Percentiles rank a stretch among this genome's conserved stretches.
phyloP scores from a whole-genome alignment of 345 rosid genomes.

The Citrus hindsii region DNA sequence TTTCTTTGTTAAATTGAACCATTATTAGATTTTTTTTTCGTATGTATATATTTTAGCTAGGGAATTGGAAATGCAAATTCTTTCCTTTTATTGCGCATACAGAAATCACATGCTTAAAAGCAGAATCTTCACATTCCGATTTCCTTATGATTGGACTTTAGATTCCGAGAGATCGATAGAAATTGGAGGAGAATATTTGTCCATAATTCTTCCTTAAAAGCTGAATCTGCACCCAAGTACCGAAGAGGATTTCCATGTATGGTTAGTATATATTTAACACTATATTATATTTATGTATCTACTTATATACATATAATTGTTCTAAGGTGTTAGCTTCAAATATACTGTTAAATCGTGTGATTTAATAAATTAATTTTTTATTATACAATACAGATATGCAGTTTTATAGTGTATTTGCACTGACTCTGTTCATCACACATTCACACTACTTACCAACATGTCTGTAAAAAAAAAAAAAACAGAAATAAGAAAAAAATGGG shows the following conservation, averaged over 20 bases:
- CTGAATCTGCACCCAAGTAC: background rate
- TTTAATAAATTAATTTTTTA: too few species aligned
- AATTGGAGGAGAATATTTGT: background rate
- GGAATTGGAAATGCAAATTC: background rate
- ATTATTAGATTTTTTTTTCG: too few species aligned
- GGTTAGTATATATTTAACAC: too few species aligned
- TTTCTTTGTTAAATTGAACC: background rate
- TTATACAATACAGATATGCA: too few species aligned
- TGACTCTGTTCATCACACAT: too few species aligned
- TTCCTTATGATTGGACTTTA: background rate
- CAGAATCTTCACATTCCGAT: background rate
- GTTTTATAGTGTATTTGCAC: too few species aligned
- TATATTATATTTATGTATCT: too few species aligned
- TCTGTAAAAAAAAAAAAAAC: too few species aligned
- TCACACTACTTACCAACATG: too few species aligned
- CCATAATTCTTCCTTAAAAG: background rate
- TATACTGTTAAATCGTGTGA: too few species aligned
- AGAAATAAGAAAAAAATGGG: too few species aligned
- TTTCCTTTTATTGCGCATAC: background rate
- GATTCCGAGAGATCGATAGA: background rate
- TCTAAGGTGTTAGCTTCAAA: fast-evolving
- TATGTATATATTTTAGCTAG: background rate
- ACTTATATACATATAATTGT: too few species aligned
- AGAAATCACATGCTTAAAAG: background rate
- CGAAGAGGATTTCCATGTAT: background rate